A percentile compares a stretch with the other conserved stretches of the same genome.
Conservation (phyloP, 2,329 filamentous ascomycete species). For the Rutstroemia sp. region DNA sequence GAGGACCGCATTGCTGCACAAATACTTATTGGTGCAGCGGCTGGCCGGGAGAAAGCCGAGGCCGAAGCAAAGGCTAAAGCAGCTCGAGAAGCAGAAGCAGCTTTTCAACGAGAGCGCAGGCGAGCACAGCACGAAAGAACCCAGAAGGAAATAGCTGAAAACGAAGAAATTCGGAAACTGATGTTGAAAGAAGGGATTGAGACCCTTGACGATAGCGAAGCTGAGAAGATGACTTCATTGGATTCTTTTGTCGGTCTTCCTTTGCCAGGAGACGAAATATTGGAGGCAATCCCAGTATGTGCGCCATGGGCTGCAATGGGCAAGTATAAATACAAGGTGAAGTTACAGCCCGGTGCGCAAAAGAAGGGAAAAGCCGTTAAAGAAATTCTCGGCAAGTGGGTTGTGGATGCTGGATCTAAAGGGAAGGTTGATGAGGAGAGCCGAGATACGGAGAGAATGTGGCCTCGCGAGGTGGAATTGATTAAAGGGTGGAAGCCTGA, state of each 20-base stretch:
- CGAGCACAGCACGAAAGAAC: conserved; percentile 72
- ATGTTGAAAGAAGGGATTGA: conserved; percentile 54
- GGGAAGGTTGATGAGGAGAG: conserved; percentile 53
- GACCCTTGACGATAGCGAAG: conserved; percentile 50
- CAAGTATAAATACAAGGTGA: conserved; percentile 86
- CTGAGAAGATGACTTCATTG: conserved; percentile 46
- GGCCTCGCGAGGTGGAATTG: conserved; percentile 79
- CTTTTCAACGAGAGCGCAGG: conserved; percentile 66
- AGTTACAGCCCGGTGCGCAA: conserved; percentile 79
- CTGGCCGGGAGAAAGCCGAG: conserved; percentile 58
- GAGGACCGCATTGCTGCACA: conserved; percentile 83
- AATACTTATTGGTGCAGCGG: conserved; percentile 71
- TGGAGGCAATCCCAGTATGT: conserved; percentile 58
- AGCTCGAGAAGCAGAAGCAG: conserved; percentile 62
- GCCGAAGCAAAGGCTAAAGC: conserved; percentile 62
- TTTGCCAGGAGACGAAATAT: conserved; percentile 72
- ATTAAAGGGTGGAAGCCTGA: conserved; percentile 73
- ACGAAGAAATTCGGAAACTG: conserved; percentile 60
- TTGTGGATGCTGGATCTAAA: conserved; percentile 48
- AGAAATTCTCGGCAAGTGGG: conserved; percentile 81
- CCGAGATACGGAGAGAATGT: conserved; percentile 65
- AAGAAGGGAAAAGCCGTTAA: conserved; percentile 95
- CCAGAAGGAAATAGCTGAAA: conserved; percentile 66
- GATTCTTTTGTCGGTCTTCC: conserved; percentile 73
- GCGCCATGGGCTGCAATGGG: conserved; percentile 57